A percentile compares a stretch with the other conserved stretches of the same genome.
phyloP scores from a whole-genome alignment of 2,329 filamentous ascomycete species.

The Clonostachys rhizophaga region DNA sequence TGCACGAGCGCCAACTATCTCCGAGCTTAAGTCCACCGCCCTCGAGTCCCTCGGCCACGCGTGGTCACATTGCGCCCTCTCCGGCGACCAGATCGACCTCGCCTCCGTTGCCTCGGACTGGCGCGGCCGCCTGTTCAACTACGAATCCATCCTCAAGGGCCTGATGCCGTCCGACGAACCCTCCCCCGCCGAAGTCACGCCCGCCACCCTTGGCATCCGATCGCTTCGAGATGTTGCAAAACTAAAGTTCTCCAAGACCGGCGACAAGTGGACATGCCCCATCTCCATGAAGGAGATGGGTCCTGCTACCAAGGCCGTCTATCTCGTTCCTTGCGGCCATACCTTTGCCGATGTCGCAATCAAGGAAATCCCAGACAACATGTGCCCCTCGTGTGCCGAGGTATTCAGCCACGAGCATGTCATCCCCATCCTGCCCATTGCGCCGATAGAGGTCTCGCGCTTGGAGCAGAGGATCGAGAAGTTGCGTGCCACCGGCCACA shows the following conservation, averaged over 20 bases:
- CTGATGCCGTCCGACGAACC: slow-evolving; percentile 47
- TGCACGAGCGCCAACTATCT: slow-evolving; percentile 73
- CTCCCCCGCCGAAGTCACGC: slow-evolving; percentile 45
- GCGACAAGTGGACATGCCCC: slow-evolving; percentile 73
- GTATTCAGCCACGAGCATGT: slow-evolving; percentile 70
- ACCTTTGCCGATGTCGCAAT: slow-evolving; percentile 86
- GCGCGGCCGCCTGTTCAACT: slow-evolving; percentile 85
- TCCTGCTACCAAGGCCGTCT: slow-evolving; percentile 73
- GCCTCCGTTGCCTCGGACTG: slow-evolving; percentile 80
- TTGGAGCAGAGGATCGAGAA: slow-evolving; percentile 62
- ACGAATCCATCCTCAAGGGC: slow-evolving; percentile 75
- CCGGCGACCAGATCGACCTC: slow-evolving; percentile 64
- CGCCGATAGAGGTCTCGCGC: slow-evolving; percentile 64
- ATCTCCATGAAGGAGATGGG: slow-evolving; percentile 85
- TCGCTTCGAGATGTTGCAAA: slow-evolving; percentile 83
- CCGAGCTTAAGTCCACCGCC: slow-evolving; percentile 83
- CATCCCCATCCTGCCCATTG: slow-evolving; percentile 74
- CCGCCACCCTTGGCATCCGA: slow-evolving; percentile 59
- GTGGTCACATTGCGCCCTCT: slow-evolving; percentile 88
- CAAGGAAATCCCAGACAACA: slow-evolving; percentile 65
- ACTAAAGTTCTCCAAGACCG: slow-evolving; percentile 59
- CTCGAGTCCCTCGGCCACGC: slow-evolving; percentile 80
- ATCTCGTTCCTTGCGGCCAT: slow-evolving; percentile 92
- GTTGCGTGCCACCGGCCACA: slow-evolving; percentile 67
- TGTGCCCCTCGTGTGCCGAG: slow-evolving; percentile 70